Percentiles rank a stretch among this genome's conserved stretches.
phyloP scores from a whole-genome alignment of 805 yeast species.

The Candida tibetensis region DNA sequence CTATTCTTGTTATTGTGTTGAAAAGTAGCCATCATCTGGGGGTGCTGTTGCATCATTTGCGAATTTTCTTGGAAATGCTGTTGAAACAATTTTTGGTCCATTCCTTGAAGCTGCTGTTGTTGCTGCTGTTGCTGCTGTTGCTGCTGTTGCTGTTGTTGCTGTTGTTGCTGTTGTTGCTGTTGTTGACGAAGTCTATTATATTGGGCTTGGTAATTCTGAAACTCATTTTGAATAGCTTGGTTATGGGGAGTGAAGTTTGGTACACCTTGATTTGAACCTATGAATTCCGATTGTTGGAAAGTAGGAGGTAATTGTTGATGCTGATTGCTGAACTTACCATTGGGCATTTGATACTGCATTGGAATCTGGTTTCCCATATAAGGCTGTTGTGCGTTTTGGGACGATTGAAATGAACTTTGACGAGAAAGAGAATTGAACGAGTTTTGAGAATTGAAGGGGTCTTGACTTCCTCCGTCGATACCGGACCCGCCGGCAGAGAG shows the following conservation, averaged over 20 bases:
- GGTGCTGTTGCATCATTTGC: conserved; percentile 12
- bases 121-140: conserved; percentile 7
- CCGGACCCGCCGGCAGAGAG: neutral
- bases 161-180: conserved; percentile 16
- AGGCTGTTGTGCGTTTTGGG: conserved; percentile 48
- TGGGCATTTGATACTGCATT: conserved; percentile 2
- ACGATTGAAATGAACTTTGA: conserved; percentile 10
- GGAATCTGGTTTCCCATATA: conserved; percentile 55
- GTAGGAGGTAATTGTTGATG: conserved; percentile 21
- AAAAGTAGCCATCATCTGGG: conserved; percentile 16
- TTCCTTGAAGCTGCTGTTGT: conserved; percentile 8
- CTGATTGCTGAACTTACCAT: conserved; percentile 16
- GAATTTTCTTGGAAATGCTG: conserved; percentile 3
- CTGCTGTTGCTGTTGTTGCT: conserved; percentile 11
- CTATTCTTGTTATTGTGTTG: conserved; percentile 13
- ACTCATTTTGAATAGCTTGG: conserved; percentile 20
- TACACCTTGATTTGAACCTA: conserved; percentile 8
- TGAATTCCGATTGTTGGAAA: conserved; percentile 21
- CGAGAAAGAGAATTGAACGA: conserved; percentile 13
- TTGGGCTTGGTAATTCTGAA: conserved; percentile 18
- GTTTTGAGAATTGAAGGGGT: conserved; percentile 18
- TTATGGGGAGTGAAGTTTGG: conserved; percentile 13
- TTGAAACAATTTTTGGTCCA: conserved; percentile 10
- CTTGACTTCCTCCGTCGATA: conserved; percentile 15
- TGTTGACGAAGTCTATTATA: conserved; percentile 28